Evolutionary conservation across 495 filamentous ascomycete species (phyloP), one percentile per base, ranked within the genome.

Genomic region (Hypomontagnella submonticulosa): DNA sequence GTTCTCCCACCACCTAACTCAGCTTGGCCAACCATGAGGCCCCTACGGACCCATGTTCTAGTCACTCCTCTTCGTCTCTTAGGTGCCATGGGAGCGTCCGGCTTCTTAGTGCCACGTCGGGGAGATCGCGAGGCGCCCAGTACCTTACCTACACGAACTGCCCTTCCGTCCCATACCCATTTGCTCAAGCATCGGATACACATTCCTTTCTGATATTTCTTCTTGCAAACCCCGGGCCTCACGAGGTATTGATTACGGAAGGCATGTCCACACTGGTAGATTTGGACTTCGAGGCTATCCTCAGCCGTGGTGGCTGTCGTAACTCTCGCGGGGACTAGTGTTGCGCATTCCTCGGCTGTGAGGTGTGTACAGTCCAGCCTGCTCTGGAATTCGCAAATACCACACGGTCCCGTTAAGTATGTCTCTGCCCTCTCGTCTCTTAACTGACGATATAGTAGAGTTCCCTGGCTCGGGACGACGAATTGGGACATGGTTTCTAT

Each of bases 201-300:
- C 53, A 62, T 48, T 4, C 58, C 64, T 3, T 37, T 48, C 18
- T 15, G 7, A 34, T 41, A 42, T 13, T 2, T 48, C 11, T 13
- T 61, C 4, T 16, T 38, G 2, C 1, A 1, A 4, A 5, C 18
- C 12, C 27, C n/a, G n/a, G 18, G 9, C 23, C 16, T 50, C 4
- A 57, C 13, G 8, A 37, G 46, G 38, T 11, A 16, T 0, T 32
- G 1, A 49, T 43, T 33, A 13, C 6, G 34, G 11, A n/a, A 58
- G 5, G 34, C 15, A 44, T 67, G 64, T 4, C 64, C 58, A 42
- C 64, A 67, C 8, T 58, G 46, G 33, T 67, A 62, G 32, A 49
- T 16, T 30, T 48, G 32, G 5, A 48, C 32, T 0, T 11, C 3
- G 3, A 13, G 13, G 3, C 15, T 20, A 3, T 32, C 12, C 23